phyloP scores from a whole-genome alignment of 352 stramenopile genomes.

The Phytophthora pseudosyringae region DNA sequence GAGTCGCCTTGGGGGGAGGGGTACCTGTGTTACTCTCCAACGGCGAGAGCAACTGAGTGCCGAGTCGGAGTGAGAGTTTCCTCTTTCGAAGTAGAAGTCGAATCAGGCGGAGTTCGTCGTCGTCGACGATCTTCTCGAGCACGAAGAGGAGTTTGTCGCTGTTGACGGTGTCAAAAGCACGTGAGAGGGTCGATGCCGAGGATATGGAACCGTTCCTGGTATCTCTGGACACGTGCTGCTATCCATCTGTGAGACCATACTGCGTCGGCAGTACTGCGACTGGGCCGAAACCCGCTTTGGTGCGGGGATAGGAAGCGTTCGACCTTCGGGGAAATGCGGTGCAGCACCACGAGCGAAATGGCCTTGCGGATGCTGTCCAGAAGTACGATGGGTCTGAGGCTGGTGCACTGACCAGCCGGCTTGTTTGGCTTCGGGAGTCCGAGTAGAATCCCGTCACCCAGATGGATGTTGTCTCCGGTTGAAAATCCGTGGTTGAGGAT shows the following conservation, averaged over 20 bases:
- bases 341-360: conserved; percentile 12
- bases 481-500: conserved; percentile 8
- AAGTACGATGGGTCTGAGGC: conserved; percentile 10
- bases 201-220: conserved; percentile 9
- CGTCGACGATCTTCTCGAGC: conserved; percentile 1
- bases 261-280: conserved; percentile 16
- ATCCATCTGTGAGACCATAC: conserved; percentile 19
- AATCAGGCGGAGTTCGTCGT: conserved; percentile 13
- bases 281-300: conserved; percentile 3
- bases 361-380: conserved; percentile 15
- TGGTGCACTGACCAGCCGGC: conserved; percentile 17
- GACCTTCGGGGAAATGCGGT: conserved; percentile 11
- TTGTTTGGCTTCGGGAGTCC: conserved; percentile 5
- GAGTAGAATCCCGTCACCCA: conserved; percentile 2
- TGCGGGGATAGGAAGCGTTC: background rate
- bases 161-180: conserved; percentile 13
- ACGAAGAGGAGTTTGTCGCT: conserved; percentile 17
- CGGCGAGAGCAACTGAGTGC: background rate
- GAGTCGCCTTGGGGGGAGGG: conserved; percentile 11
- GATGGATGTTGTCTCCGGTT: conserved; percentile 7
- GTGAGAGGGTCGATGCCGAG: conserved; percentile 13
- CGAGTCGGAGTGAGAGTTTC: background rate
- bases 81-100: conserved; percentile 2
- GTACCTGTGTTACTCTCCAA: conserved; percentile 19
- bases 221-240: conserved; percentile 10